Conservation (phyloP, 2,329 filamentous ascomycete genomes). For the Talaromyces sp. region DNA sequence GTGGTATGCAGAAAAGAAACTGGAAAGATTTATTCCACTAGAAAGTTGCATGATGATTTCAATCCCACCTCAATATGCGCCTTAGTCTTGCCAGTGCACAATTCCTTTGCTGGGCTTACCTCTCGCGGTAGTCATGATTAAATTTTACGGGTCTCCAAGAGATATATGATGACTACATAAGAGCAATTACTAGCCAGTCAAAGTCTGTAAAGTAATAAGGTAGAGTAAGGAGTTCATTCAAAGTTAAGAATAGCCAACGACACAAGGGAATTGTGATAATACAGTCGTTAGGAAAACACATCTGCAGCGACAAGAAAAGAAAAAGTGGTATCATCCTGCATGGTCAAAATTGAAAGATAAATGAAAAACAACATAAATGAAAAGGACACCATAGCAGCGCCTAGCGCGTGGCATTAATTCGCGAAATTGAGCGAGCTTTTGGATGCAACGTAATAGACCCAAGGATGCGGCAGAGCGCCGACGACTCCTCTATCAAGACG, state of each 20-base stretch:
- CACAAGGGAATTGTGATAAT: constrained; percentile 22
- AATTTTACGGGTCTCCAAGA: no score
- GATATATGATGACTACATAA: not conserved
- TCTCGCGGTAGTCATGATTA: no score
- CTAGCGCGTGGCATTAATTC: constrained; percentile 24
- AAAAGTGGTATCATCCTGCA: constrained; percentile 43
- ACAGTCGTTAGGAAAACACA: constrained; percentile 24
- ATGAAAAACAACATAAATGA: constrained; percentile 19
- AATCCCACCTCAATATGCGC: no score
- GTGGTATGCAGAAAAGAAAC: no score
- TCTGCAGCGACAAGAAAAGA: constrained; percentile 20
- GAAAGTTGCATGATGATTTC: no score
- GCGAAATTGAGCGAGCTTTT: constrained; percentile 23
- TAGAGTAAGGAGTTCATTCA: not conserved
- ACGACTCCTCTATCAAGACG: constrained; percentile 26
- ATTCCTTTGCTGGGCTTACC: no score
- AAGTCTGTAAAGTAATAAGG: not conserved
- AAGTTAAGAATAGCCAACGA: constrained; percentile 8
- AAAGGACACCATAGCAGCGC: constrained; percentile 28
- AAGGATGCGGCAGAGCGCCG: constrained; percentile 20
- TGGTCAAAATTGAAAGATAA: constrained; percentile 23
- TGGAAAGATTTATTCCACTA: no score
- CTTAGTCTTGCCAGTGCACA: no score
- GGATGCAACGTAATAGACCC: constrained; percentile 27
- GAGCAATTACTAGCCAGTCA: not conserved